Evolutionary conservation across 169 alveolate species (phyloP).

Genomic region (Plasmodium malariae): DNA sequence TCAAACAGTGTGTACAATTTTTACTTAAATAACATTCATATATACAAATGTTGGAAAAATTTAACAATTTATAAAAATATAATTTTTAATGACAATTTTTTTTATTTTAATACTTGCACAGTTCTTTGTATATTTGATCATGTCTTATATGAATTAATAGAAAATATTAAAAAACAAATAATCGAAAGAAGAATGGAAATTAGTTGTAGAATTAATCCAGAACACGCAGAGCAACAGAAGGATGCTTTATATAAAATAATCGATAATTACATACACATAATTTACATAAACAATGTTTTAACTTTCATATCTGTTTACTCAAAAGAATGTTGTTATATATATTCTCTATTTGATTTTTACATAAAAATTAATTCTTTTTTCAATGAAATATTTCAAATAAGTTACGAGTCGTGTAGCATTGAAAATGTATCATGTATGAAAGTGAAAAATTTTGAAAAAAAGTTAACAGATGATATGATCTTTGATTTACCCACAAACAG

Average conservation of each 20-base stretch:
- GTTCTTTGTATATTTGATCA: conserved; percentile 1
- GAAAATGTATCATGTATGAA: neutral
- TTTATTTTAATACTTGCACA: neutral
- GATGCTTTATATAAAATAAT: neutral
- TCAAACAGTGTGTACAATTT: neutral
- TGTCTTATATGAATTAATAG: neutral
- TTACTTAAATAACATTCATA: neutral
- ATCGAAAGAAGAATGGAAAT: neutral
- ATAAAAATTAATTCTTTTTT: neutral
- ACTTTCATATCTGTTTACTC: conserved; percentile 18
- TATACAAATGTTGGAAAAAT: conserved; percentile 10
- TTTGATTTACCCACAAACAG: no score
- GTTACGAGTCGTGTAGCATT: neutral
- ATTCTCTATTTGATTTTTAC: conserved; percentile 18
- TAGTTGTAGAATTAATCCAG: neutral
- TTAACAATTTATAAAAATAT: conserved; percentile 18
- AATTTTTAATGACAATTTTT: neutral
- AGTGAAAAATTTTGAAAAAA: no score
- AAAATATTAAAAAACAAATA: neutral
- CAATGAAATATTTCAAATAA: neutral
- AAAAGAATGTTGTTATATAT: neutral
- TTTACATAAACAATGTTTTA: conserved; percentile 3
- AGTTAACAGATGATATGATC: no score
- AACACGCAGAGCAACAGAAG: neutral
- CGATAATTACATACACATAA: conserved; percentile 6